Conservation (phyloP, 176 grass and related monocot genomes). For the Musa itinerans region DNA sequence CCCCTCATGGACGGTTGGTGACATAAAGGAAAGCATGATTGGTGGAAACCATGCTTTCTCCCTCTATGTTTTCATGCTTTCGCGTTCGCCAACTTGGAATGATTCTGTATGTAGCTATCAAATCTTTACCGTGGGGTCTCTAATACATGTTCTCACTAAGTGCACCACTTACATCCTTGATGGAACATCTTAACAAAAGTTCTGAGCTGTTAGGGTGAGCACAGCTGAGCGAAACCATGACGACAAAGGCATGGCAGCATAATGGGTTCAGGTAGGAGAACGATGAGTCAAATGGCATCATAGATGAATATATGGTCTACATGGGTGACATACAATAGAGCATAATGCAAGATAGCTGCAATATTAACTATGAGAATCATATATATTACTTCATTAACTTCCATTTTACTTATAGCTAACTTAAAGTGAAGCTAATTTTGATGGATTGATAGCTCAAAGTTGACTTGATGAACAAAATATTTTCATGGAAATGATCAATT, state of each 20-base stretch:
- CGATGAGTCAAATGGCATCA: neutral
- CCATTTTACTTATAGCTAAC: too few relatives aligned
- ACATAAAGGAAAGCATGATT: neutral
- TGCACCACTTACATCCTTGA: conserved; percentile 27
- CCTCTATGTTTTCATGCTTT: conserved; percentile 4
- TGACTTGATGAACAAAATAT: neutral
- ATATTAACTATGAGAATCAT: too few relatives aligned
- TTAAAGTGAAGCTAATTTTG: too few relatives aligned
- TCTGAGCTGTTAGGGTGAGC: neutral
- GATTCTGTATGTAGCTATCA: conserved; percentile 19
- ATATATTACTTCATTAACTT: too few relatives aligned
- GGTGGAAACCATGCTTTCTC: conserved; percentile 2
- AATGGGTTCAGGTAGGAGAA: neutral
- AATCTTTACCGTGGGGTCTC: conserved; percentile 13
- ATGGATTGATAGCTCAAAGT: too few relatives aligned
- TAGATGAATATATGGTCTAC: too few relatives aligned
- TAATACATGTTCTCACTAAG: conserved; percentile 22
- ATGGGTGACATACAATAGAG: too few relatives aligned
- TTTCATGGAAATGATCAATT: neutral
- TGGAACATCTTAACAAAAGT: neutral
- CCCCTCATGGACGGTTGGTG: conserved; percentile 8
- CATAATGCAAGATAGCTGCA: too few relatives aligned
- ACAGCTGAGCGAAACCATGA: conserved; percentile 8
- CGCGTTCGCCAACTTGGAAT: conserved; percentile 24
- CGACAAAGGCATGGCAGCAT: neutral